Percentiles rank a stretch among this genome's conserved stretches.
Conservation (phyloP, 768 basidiomycete genomes). For the Tulasnella sp. region DNA sequence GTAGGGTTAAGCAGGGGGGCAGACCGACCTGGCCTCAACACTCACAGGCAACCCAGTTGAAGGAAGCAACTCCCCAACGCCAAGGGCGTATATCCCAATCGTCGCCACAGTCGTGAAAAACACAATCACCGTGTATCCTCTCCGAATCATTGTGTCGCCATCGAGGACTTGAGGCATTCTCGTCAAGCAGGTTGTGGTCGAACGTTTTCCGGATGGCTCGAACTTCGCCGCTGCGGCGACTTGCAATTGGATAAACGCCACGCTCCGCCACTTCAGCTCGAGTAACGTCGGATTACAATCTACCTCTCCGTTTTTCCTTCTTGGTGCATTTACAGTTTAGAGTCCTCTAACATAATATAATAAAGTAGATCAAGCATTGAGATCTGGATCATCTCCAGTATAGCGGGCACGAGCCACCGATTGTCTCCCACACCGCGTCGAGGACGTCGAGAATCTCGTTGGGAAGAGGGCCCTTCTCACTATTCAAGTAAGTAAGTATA, state of each 20-base stretch:
- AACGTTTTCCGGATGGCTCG: not conserved
- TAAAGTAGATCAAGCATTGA: not conserved
- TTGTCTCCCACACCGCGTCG: slow-evolving; percentile 13
- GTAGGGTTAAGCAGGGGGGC: not conserved
- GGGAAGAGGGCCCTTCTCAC: slow-evolving; percentile 16
- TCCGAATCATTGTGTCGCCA: not conserved
- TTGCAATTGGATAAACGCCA: not conserved
- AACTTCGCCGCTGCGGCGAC: not conserved
- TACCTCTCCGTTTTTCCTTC: too few relatives aligned
- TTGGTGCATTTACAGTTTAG: not conserved
- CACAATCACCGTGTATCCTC: not conserved
- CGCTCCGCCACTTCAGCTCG: not conserved
- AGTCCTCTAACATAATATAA: not conserved
- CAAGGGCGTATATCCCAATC: not conserved
- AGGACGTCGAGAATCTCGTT: slow-evolving; percentile 13
- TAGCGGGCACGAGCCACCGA: not conserved
- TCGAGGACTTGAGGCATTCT: not conserved
- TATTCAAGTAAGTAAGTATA: not conserved
- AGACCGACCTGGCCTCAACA: not conserved
- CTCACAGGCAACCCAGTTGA: not conserved
- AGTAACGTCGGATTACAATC: not conserved
- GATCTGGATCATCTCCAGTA: not conserved
- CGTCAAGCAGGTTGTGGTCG: not conserved
- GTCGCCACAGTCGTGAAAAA: not conserved
- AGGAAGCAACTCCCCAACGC: not conserved